Evolutionary conservation across 768 basidiomycete genomes (phyloP), one percentile per base, ranked within the genome.

Genomic region (Hemileccinum rubropunctum): DNA sequence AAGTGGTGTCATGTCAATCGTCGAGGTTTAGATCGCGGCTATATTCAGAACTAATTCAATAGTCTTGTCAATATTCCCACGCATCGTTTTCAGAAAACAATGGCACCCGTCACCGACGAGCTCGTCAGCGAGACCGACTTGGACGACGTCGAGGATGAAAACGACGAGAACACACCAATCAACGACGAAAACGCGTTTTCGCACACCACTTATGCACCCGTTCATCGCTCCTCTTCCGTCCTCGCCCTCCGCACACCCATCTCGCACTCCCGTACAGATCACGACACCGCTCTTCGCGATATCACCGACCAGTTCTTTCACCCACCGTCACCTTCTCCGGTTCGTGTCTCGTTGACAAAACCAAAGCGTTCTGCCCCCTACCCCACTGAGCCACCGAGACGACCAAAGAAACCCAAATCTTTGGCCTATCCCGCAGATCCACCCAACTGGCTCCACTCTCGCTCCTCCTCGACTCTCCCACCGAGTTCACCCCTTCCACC

Each of bases 261-360:
- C 42, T 58, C 60, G n/a, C 60, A 50, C 36, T 48, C 60, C 4
- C 56, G 51, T 47, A 3, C 50, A 1, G 57, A 61, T 20, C 57
- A 54, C 3, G 62, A 67, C 18, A 46, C 48, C 14, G 45, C 57
- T 0, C 67, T 69, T 28, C 63, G 65, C 37, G 66, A 67, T 48
- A 67, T 69, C 37, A 67, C 66, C 3, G 66, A 69, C 56, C 65
- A 67, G 51, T 67, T 67, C 50, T 67, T 69, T 26, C 67, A 69
- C 30, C 66, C 66, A 17, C 65, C 67, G 2, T 65, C 66, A 0
- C 66, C 66, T 3, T 69, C 66, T 0, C 66, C 66, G 10, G 32
- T 65, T 10, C 64, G 61, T 43, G 26, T 56, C n/a, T 53, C 58
- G n/a, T n/a, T n/a, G n/a, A n/a, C n/a, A 0, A 65, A 63, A 5